phyloP scores from a whole-genome alignment of 2,329 filamentous ascomycete genomes.

The Pseudogymnoascus sp. region DNA sequence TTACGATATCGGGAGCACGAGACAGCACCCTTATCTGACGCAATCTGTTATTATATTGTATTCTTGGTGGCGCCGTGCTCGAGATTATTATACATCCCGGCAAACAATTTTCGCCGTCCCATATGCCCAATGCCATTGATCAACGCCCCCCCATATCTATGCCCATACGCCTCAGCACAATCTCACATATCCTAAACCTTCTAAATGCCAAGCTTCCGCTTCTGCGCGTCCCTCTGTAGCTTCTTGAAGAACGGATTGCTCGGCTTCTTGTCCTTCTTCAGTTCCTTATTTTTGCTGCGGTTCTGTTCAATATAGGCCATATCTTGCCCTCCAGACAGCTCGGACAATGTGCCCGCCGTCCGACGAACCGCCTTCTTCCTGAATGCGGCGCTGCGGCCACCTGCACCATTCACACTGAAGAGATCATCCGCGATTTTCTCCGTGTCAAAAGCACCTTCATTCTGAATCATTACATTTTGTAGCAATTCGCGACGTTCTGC shows the following conservation, averaged over 20 bases:
- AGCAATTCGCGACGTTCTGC: conserved; percentile 78
- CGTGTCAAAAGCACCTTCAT: conserved; percentile 64
- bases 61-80: neutral
- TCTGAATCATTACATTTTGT: conserved; percentile 81
- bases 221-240: conserved; percentile 53
- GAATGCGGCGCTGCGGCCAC: conserved; percentile 36
- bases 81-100: neutral
- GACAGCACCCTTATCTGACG: neutral
- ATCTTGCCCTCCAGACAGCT: conserved; percentile 83
- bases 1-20: neutral
- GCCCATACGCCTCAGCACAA: neutral
- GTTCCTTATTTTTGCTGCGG: conserved; percentile 60
- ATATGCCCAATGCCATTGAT: neutral
- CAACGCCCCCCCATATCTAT: neutral
- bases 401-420: conserved; percentile 42
- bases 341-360: conserved; percentile 76
- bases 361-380: conserved; percentile 55
- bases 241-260: conserved; percentile 60
- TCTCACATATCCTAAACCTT: neutral
- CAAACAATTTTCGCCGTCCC: neutral
- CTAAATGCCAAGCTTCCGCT: conserved; percentile 39
- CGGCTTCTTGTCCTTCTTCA: conserved; percentile 54
- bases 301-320: conserved; percentile 95
- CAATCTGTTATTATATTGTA: conserved; percentile 7
- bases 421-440: conserved; percentile 65